Evolutionary conservation across 139 green algal species (phyloP).

Genomic region (Chlamydomonas schloesseri): DNA sequence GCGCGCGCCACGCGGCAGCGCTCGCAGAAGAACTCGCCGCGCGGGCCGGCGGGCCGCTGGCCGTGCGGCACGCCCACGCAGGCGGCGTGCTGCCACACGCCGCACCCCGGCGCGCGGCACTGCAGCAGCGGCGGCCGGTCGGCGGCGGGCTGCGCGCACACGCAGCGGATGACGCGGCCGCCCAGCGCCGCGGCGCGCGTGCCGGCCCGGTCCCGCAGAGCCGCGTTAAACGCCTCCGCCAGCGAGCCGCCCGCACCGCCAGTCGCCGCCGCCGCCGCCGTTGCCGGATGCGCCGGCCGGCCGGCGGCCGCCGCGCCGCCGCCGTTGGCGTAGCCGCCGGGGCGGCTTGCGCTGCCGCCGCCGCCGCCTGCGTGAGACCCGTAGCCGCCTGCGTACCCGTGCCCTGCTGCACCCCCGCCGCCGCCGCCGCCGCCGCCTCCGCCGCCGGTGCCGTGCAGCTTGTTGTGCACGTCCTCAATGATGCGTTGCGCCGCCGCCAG

Average conservation of each 20-base stretch:
- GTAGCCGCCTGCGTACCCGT: too few species aligned
- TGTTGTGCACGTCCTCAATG: constrained; percentile 52
- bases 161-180: constrained; percentile 62
- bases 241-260: too few species aligned
- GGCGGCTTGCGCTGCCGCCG: too few species aligned
- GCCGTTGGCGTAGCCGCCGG: neutral
- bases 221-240: neutral
- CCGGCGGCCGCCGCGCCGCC: neutral
- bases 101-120: constrained; percentile 69
- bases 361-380: too few species aligned
- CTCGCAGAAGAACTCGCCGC: constrained; percentile 64
- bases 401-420: neutral
- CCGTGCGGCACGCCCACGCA: constrained; percentile 55
- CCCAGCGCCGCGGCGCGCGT: neutral
- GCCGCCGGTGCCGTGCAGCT: neutral
- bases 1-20: constrained; percentile 65
- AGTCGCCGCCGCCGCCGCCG: too few species aligned
- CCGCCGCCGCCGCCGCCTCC: neutral
- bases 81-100: constrained; percentile 79
- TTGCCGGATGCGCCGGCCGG: too few species aligned
- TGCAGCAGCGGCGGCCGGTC: constrained; percentile 69
- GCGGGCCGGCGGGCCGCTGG: neutral
- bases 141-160: constrained; percentile 48
- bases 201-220: neutral
- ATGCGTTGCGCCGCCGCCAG: constrained; percentile 30